Conservation (phyloP, 106 monocot genomes). For the Dendrobium huoshanense region DNA sequence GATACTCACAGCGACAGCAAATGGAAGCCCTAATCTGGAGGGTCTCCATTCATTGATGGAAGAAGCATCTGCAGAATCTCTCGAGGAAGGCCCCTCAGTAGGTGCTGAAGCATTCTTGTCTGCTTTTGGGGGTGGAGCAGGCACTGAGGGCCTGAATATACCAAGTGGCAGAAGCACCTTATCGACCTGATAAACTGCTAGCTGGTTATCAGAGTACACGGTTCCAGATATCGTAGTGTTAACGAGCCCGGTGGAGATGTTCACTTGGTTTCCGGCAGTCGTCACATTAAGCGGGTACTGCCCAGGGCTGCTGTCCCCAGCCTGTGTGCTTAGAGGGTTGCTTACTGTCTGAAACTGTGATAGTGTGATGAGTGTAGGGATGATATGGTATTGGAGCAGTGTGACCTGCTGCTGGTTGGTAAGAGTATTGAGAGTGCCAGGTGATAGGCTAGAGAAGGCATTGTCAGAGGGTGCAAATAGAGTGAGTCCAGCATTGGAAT, state of each 20-base stretch:
- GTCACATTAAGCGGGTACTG: constrained; percentile 63
- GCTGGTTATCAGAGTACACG: constrained; percentile 28
- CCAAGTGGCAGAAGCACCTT: constrained; percentile 47
- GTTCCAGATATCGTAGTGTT: constrained; percentile 36
- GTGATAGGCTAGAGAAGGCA: constrained; percentile 55
- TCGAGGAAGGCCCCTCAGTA: neutral
- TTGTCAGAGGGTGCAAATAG: constrained; percentile 74
- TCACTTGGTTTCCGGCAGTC: constrained; percentile 37
- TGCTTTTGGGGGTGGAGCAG: constrained; percentile 16
- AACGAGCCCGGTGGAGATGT: constrained; percentile 42
- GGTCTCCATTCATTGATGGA: neutral
- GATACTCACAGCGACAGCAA: neutral
- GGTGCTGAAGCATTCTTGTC: neutral
- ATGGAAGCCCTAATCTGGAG: neutral
- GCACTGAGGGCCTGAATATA: constrained; percentile 32
- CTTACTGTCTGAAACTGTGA: constrained; percentile 45
- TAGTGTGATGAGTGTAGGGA: constrained; percentile 36
- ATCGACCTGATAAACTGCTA: constrained; percentile 59
- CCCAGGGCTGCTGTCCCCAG: constrained; percentile 36
- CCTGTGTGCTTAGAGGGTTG: constrained; percentile 75
- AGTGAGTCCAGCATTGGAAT: constrained; percentile 43
- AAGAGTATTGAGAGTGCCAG: constrained; percentile 52
- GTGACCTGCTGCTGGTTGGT: constrained; percentile 31
- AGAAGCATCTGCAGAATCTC: neutral
- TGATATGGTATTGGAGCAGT: constrained; percentile 49